phyloP scores from a whole-genome alignment of 2,329 filamentous ascomycete species.

The Onygenales sp. region DNA sequence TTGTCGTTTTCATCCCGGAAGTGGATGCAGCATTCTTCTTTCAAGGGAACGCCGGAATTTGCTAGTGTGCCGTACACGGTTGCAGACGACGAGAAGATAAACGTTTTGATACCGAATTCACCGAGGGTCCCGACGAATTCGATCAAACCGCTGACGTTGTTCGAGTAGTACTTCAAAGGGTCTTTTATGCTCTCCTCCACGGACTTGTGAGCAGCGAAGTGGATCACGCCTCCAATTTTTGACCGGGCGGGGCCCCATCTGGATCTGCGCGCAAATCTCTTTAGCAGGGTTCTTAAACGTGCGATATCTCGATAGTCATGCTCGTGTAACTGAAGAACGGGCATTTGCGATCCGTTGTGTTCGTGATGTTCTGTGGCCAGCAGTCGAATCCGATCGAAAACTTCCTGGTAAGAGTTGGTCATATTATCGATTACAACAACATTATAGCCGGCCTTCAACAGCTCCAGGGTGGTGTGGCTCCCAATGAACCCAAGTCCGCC shows the following conservation, averaged over 20 bases:
- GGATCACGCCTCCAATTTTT: slow-evolving; percentile 54
- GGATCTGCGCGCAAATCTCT: slow-evolving; percentile 29
- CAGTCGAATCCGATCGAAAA: slow-evolving; percentile 25
- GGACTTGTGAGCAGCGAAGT: slow-evolving; percentile 60
- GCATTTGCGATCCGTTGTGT: slow-evolving; percentile 30
- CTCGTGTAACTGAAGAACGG: slow-evolving; percentile 37
- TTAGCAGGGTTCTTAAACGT: slow-evolving; percentile 34
- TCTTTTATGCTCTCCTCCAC: slow-evolving; percentile 53
- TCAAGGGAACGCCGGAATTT: slow-evolving; percentile 41
- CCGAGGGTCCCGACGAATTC: slow-evolving; percentile 49
- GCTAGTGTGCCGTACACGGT: slow-evolving; percentile 55
- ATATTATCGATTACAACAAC: slow-evolving; percentile 34
- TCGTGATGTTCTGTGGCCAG: slow-evolving; percentile 28
- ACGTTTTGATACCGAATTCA: slow-evolving; percentile 53
- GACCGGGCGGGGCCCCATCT: slow-evolving; percentile 33
- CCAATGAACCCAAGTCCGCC: slow-evolving; percentile 35
- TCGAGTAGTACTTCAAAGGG: slow-evolving; percentile 57
- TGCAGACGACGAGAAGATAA: slow-evolving; percentile 60
- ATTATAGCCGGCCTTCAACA: slow-evolving; percentile 32
- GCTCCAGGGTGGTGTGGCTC: slow-evolving; percentile 33
- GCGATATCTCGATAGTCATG: slow-evolving; percentile 40
- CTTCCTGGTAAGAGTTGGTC: slow-evolving; percentile 29
- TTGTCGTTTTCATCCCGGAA: slow-evolving; percentile 36
- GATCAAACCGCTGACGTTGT: slow-evolving; percentile 57
- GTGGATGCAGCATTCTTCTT: slow-evolving; percentile 49